These are phyloP conservation scores for Sporisorium graminicola DNA, from an alignment of 1,284 basidiomycete genomes.

Conservation along the genomic window DNA sequence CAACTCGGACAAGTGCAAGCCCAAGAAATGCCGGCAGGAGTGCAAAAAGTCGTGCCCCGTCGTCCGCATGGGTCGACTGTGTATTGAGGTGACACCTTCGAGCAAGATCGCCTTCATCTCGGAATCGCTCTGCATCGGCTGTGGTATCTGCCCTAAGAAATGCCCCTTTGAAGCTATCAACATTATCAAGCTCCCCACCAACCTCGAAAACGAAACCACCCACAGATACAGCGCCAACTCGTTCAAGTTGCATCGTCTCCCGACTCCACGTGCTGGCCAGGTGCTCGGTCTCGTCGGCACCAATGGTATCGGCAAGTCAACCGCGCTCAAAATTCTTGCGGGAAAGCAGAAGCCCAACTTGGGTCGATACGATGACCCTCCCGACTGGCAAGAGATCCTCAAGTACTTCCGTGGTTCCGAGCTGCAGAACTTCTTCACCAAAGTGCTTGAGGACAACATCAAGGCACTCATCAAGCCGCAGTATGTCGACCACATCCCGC, in stretches of 20 bases:
- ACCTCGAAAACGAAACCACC: conserved; percentile 68
- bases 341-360: conserved; percentile 70
- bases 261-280: conserved; percentile 66
- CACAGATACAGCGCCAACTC: conserved; percentile 70
- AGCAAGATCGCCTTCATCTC: conserved; percentile 69
- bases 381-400: conserved; percentile 69
- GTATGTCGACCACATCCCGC: conserved; percentile 69
- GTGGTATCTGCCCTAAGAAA: conserved; percentile 70
- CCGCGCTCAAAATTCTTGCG: conserved; percentile 68
- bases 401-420: conserved; percentile 69
- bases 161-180: conserved; percentile 70
- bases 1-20: conserved; percentile 69
- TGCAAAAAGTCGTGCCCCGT: conserved; percentile 70
- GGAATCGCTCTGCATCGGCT: conserved; percentile 69
- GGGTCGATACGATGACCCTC: conserved; percentile 69
- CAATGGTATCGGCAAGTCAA: conserved; percentile 69
- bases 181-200: conserved; percentile 70
- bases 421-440: conserved; percentile 70
- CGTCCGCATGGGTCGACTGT: conserved; percentile 67
- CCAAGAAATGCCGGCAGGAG: conserved; percentile 69
- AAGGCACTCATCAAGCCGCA: conserved; percentile 70
- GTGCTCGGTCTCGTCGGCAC: conserved; percentile 69
- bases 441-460: conserved; percentile 70
- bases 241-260: conserved; percentile 69
- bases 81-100: conserved; percentile 64